These are phyloP conservation scores for Penicillium sp. DNA, from an alignment of 2,329 filamentous ascomycete genomes.

Conservation along the genomic window DNA sequence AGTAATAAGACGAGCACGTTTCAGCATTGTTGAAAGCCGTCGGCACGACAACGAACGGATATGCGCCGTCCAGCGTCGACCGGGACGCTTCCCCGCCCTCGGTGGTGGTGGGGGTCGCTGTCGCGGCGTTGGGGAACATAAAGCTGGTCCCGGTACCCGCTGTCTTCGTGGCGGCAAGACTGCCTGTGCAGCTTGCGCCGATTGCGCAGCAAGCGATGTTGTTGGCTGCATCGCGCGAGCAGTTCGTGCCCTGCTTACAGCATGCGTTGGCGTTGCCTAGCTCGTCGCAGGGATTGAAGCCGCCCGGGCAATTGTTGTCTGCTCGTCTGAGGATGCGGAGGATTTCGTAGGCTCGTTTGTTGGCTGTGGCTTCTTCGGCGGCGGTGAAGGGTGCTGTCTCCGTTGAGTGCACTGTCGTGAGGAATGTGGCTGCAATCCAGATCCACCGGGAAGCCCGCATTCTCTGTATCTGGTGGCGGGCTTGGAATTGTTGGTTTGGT, in stretches of 20 bases:
- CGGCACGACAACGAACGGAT: constrained; percentile 54
- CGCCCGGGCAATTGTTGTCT: constrained; percentile 49
- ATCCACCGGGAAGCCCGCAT: constrained; percentile 38
- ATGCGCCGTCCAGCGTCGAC: constrained; percentile 51
- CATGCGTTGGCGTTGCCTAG: constrained; percentile 56
- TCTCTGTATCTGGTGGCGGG: constrained; percentile 17
- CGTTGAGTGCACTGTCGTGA: constrained; percentile 31
- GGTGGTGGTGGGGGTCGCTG: constrained; percentile 30
- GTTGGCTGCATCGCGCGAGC: constrained; percentile 56
- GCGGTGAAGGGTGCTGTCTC: constrained; percentile 33
- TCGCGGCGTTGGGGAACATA: constrained; percentile 36
- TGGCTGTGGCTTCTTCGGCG: constrained; percentile 24
- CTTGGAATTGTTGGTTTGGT: neutral
- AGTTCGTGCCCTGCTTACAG: constrained; percentile 54
- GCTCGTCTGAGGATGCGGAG: constrained; percentile 35
- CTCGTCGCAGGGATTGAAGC: constrained; percentile 54
- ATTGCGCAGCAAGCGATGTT: constrained; percentile 63
- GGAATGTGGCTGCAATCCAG: constrained; percentile 33
- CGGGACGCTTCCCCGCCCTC: constrained; percentile 13
- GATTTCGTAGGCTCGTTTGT: constrained; percentile 31
- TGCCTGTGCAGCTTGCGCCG: constrained; percentile 58
- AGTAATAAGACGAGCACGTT: constrained; percentile 56
- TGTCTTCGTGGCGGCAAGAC: constrained; percentile 39
- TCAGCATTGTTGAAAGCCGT: constrained; percentile 54
- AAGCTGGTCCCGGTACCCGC: constrained; percentile 31